A percentile compares a stretch with the other conserved stretches of the same genome.
Conservation (phyloP, 2,329 filamentous ascomycete species). For the Dichotomopilus funicola region DNA sequence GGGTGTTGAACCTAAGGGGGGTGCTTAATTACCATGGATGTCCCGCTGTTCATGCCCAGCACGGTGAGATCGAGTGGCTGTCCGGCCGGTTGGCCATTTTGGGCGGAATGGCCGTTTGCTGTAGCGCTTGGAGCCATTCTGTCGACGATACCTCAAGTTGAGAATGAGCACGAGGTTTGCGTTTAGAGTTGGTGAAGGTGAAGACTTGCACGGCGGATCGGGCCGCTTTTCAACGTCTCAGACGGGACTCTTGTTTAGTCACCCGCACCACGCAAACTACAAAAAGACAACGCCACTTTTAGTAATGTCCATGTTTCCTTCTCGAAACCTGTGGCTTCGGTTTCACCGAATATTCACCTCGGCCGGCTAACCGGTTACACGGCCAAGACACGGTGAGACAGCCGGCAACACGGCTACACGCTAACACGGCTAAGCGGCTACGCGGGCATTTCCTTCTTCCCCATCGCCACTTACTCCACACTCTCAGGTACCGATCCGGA, state of each 20-base stretch:
- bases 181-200: no score
- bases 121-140: background rate
- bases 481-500: no score
- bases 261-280: background rate
- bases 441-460: background rate
- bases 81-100: slow-evolving; percentile 8
- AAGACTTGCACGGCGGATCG: background rate
- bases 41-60: slow-evolving; percentile 48
- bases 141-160: no score
- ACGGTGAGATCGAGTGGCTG: slow-evolving; percentile 43
- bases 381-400: background rate
- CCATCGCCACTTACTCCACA: background rate
- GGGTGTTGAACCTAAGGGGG: no score
- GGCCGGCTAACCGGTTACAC: background rate
- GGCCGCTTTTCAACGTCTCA: background rate
- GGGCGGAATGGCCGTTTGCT: background rate
- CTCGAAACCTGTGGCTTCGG: no score
- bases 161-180: no score
- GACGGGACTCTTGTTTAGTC: background rate
- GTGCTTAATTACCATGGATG: slow-evolving; percentile 46
- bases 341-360: no score
- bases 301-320: background rate
- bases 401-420: background rate
- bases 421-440: slow-evolving; percentile 1
- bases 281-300: background rate